Evolutionary conservation across 139 green algal species (phyloP).

Genomic region (Chlamydomonas sp.): DNA sequence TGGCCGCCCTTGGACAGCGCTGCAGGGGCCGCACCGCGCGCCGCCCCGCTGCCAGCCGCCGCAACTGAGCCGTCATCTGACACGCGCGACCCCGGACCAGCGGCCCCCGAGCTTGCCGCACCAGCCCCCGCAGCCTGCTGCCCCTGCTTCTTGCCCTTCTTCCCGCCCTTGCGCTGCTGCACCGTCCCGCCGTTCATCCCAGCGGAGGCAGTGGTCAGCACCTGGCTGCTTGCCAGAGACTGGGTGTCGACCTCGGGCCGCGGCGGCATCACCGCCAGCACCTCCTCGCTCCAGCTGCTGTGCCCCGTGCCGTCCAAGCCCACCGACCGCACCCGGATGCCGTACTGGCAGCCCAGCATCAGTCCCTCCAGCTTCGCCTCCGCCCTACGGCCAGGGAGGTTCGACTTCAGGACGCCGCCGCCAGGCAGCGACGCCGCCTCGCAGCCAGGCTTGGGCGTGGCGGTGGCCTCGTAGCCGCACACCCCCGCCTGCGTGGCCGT

Average conservation of each 20-base stretch:
- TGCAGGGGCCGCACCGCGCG: no score
- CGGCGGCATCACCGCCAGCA: slow-evolving; percentile 34
- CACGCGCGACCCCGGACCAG: neutral
- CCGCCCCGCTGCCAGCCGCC: no score
- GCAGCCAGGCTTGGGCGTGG: neutral
- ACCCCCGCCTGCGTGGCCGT: slow-evolving; percentile 19
- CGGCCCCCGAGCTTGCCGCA: neutral
- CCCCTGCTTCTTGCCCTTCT: neutral
- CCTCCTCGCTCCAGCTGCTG: slow-evolving; percentile 61
- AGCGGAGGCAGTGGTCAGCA: neutral
- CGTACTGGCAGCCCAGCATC: slow-evolving; percentile 43
- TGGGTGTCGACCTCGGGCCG: neutral
- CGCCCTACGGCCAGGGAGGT: slow-evolving; percentile 5
- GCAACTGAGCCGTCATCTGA: neutral
- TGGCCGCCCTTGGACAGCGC: neutral
- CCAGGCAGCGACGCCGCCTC: neutral
- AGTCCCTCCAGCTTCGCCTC: slow-evolving; percentile 29
- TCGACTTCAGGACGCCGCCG: slow-evolving; percentile 23
- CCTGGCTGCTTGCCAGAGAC: neutral
- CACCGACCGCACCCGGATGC: slow-evolving; percentile 62
- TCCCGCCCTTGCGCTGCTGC: neutral
- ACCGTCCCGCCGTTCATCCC: neutral
- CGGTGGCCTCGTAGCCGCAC: slow-evolving; percentile 55
- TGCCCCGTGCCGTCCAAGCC: slow-evolving; percentile 68
- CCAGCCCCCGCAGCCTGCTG: neutral